Base-by-base conservation (phyloP, 75 land plant species). In the Cupressus sempervirens region DNA sequence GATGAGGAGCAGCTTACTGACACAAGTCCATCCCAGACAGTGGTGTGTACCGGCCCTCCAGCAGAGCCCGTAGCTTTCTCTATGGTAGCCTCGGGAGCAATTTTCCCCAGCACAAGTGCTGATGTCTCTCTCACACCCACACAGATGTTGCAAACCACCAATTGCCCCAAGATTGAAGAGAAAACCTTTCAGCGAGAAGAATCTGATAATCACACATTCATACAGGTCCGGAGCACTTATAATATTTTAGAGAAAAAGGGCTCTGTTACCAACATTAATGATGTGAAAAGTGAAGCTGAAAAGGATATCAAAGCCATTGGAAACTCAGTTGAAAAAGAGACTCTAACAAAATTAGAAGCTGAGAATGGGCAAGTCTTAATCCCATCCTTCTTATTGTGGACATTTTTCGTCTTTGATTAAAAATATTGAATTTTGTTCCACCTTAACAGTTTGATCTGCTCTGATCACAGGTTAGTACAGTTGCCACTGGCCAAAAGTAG, bases 281-380 rank as follows among this genome's bases (percentile, higher is more conserved):
- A 76, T 23, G n/a, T 76, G 45, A 76, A 45, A 76, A 76, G 45
- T 7, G 80, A 40, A 23, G 29, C n/a, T 76, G 80, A 41, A 76
- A 38, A 38, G 45, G 80, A 76, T 76, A 76, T 76, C 8, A 8
- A 4, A 20, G 46, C n/a, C 20, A 7, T 76, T 76, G 48, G 45
- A 76, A 76, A 23, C 80, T 40, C 80, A 38, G 26, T 41, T 76
- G 26, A 7, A 76, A 76, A 41, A 76, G 80, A 76, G 45, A 41
- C n/a, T 35, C 4, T 23, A 74, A 35, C 40, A 38, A 36, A 76
- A 20, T 18, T 76, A 41, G 80, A 41, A 8, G 45, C 41, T 76
- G 80, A 41, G 40, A 38, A 76, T 23, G 45, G 80, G 80, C 45
- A 40, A 40, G 80, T 76, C 80, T 40, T 76, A 34, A 38, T 76